Conservation (phyloP, 495 filamentous ascomycete species). For the Penicillium roqueforti region DNA sequence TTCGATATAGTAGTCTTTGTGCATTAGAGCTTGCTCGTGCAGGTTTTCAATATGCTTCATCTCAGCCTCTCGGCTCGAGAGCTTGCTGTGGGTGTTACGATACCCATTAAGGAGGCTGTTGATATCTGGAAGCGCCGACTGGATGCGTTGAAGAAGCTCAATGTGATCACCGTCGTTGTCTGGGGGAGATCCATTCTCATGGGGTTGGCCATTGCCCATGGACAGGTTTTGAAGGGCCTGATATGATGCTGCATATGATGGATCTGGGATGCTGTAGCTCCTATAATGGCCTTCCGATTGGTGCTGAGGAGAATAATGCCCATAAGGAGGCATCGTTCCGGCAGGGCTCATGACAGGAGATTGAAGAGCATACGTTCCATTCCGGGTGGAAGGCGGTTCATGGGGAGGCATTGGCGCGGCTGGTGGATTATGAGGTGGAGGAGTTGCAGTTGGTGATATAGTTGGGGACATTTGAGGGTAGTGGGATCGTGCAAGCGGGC, state of each 20-base stretch:
- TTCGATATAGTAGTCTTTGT: slow-evolving; percentile 53
- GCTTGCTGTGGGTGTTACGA: slow-evolving; percentile 41
- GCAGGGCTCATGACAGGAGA: slow-evolving; percentile 39
- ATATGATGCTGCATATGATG: slow-evolving; percentile 31
- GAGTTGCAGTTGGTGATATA: slow-evolving; percentile 38
- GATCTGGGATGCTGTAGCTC: slow-evolving; percentile 28
- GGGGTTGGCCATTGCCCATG: slow-evolving; percentile 20
- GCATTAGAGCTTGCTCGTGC: slow-evolving; percentile 44
- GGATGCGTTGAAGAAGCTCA: slow-evolving; percentile 45
- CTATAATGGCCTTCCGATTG: slow-evolving; percentile 26
- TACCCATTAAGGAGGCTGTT: slow-evolving; percentile 44
- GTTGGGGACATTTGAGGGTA: slow-evolving; percentile 36
- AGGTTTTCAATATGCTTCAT: slow-evolving; percentile 45
- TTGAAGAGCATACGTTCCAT: slow-evolving; percentile 30
- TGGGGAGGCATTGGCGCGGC: not conserved
- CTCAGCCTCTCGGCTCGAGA: slow-evolving; percentile 42
- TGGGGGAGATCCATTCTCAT: slow-evolving; percentile 32
- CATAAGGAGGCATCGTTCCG: slow-evolving; percentile 36
- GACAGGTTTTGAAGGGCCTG: slow-evolving; percentile 31
- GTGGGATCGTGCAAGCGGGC: slow-evolving; percentile 38
- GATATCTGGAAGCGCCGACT: slow-evolving; percentile 49
- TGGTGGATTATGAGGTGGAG: slow-evolving; percentile 8
- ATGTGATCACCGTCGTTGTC: slow-evolving; percentile 38
- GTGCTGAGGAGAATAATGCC: slow-evolving; percentile 25
- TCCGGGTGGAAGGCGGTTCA: slow-evolving; percentile 21